phyloP scores from a whole-genome alignment of 805 yeast species.

The Saccharomycopsis lassenensis region DNA sequence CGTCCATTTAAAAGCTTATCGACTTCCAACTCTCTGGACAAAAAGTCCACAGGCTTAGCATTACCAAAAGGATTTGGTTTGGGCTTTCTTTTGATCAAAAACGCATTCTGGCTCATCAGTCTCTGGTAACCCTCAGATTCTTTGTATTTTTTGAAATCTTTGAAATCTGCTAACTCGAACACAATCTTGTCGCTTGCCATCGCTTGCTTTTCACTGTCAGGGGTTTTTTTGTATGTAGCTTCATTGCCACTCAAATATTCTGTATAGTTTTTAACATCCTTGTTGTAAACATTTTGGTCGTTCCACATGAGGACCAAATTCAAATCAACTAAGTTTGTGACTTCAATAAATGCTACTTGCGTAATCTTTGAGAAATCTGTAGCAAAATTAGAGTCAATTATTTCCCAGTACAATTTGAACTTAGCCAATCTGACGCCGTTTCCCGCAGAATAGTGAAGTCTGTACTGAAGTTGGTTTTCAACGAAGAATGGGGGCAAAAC shows the following conservation, averaged over 20 bases:
- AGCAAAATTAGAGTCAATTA: constrained; percentile 17
- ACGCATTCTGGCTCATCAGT: background rate
- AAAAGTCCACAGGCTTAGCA: constrained; percentile 37
- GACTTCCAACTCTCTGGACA: constrained; percentile 30
- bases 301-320: constrained; percentile 16
- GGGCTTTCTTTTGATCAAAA: constrained; percentile 1
- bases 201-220: background rate
- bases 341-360: constrained; percentile 56
- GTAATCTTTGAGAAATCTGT: constrained; percentile 25
- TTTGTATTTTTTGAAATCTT: constrained; percentile 12
- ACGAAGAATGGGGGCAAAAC: constrained; percentile 33
- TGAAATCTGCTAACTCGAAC: constrained; percentile 12
- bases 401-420: constrained; percentile 51
- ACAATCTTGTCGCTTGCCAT: constrained; percentile 3
- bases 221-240: constrained; percentile 1
- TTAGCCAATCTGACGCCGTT: constrained; percentile 48
- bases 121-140: constrained; percentile 4
- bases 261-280: constrained; percentile 11
- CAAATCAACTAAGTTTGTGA: constrained; percentile 39
- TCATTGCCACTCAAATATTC: constrained; percentile 12
- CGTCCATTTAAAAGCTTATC: constrained; percentile 20
- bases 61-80: constrained; percentile 37
- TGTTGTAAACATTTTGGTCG: constrained; percentile 14
- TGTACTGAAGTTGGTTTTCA: constrained; percentile 33
- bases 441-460: constrained; percentile 15